A percentile compares a stretch with the other conserved stretches of the same genome.
These are phyloP conservation scores for Fusarium musae DNA, from an alignment of 2,329 filamentous ascomycete genomes.

Conservation along the genomic window DNA sequence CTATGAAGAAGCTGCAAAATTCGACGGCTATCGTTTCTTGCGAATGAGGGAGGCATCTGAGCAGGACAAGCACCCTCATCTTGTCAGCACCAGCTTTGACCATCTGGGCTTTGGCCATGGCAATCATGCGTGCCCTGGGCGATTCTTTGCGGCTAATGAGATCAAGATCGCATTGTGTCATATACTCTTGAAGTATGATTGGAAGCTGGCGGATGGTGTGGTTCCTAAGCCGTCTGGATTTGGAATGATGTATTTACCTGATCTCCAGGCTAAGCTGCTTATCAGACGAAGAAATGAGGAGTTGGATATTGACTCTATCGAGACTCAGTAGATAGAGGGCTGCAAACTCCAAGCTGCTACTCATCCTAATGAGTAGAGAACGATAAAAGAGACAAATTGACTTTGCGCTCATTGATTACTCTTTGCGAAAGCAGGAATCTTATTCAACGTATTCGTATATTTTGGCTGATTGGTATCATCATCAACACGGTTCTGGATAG, in stretches of 20 bases:
- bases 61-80: slow-evolving; percentile 46
- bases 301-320: not conserved
- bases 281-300: not conserved
- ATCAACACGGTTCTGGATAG: slow-evolving; percentile 7
- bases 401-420: fast-evolving
- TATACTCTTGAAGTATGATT: slow-evolving; percentile 61
- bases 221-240: not conserved
- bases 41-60: slow-evolving; percentile 52
- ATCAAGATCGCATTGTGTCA: slow-evolving; percentile 63
- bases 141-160: slow-evolving; percentile 65
- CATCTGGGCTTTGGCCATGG: slow-evolving; percentile 66
- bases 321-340: not conserved
- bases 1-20: slow-evolving; percentile 41
- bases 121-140: slow-evolving; percentile 62
- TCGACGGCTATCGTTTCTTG: slow-evolving; percentile 60
- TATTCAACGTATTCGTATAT: not conserved
- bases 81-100: slow-evolving; percentile 61
- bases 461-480: not conserved
- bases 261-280: not conserved
- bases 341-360: no score
- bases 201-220: slow-evolving; percentile 4
- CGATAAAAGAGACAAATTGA: not conserved
- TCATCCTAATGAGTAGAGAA: fast-evolving
- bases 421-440: fast-evolving
- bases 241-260: not conserved